Conservation (phyloP, 352 stramenopile genomes). For the Globisporangium spinosum region DNA sequence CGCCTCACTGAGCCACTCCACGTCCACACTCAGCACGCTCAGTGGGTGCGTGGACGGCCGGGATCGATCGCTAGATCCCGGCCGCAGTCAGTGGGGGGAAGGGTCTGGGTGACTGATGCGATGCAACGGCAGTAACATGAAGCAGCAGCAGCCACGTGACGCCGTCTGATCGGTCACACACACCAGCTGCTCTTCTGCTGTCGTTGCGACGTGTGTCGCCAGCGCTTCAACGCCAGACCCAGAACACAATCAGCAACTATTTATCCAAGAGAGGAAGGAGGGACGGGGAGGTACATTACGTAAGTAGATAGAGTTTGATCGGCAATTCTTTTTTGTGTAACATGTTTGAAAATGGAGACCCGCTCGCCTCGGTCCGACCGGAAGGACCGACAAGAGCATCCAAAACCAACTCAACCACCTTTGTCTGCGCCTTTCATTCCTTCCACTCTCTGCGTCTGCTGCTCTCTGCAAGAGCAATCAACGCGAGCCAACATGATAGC, state of each 20-base stretch:
- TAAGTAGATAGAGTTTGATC: constrained; percentile 14
- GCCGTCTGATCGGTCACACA: neutral
- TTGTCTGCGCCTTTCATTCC: neutral
- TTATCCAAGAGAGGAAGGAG: constrained; percentile 5
- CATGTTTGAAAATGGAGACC: constrained; percentile 6
- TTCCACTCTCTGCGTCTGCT: neutral
- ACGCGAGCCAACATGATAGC: neutral
- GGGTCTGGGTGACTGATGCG: neutral
- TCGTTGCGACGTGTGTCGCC: neutral
- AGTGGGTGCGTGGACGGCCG: neutral
- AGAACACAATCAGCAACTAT: constrained; percentile 3
- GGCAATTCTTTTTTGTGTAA: constrained; percentile 1
- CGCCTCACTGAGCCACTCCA: constrained; percentile 6
- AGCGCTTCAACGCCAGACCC: neutral
- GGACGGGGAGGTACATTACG: neutral
- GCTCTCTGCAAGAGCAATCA: neutral
- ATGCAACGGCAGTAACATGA: neutral
- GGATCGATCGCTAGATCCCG: constrained; percentile 17
- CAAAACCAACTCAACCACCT: neutral
- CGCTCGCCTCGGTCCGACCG: constrained; percentile 13
- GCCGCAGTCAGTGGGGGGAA: constrained; percentile 7
- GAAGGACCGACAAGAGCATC: constrained; percentile 8
- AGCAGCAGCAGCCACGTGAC: constrained; percentile 1
- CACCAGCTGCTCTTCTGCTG: neutral
- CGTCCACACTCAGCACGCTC: neutral